Evolutionary conservation across 352 stramenopile species (phyloP).

Genomic region (Blastocystis sp.): DNA sequence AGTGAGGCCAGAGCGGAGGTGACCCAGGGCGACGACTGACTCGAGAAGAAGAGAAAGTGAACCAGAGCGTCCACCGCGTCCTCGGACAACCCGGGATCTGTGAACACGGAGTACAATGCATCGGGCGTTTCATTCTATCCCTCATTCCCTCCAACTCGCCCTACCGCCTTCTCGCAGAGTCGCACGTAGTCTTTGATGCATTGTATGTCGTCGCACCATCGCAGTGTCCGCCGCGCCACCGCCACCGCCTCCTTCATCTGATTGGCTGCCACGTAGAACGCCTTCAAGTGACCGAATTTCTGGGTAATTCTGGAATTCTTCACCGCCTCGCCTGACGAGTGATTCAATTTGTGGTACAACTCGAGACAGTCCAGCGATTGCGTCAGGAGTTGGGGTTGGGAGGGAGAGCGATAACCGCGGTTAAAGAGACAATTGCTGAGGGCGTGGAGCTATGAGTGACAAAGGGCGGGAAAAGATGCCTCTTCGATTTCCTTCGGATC

Average conservation of each 20-base stretch:
- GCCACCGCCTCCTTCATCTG: background rate
- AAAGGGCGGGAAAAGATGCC: background rate
- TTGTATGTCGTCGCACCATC: background rate
- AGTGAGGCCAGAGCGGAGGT: background rate
- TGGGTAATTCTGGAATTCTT: background rate
- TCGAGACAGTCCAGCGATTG: background rate
- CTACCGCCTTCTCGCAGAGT: background rate
- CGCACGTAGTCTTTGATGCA: background rate
- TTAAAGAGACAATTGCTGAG: constrained; percentile 38
- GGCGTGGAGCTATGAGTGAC: background rate
- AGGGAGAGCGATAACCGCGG: background rate
- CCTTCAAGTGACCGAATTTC: background rate
- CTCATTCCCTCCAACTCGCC: background rate
- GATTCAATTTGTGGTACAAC: background rate
- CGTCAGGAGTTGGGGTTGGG: background rate
- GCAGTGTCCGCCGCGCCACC: background rate
- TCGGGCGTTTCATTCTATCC: background rate
- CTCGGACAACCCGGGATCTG: background rate
- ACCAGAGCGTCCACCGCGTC: background rate
- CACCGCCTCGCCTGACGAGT: background rate
- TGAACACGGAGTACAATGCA: background rate
- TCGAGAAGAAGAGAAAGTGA: background rate
- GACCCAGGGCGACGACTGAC: background rate
- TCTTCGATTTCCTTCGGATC: background rate
- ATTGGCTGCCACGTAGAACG: background rate